These are phyloP conservation scores for Fusarium abutilonis DNA, from an alignment of 2,329 filamentous ascomycete genomes.

Conservation along the genomic window DNA sequence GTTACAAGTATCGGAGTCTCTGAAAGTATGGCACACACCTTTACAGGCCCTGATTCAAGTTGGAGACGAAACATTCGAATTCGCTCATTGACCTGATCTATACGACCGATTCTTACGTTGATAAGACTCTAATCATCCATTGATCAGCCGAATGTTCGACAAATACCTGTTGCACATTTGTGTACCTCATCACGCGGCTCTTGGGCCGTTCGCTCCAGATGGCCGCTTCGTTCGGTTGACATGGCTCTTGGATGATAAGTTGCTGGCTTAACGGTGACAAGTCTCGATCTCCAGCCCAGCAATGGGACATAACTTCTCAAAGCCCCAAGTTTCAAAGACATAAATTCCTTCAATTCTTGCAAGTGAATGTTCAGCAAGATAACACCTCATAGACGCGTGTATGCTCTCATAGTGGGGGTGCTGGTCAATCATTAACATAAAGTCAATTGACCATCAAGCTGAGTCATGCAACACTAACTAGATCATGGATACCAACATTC, in stretches of 20 bases:
- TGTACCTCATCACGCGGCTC: constrained; percentile 73
- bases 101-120: constrained; percentile 66
- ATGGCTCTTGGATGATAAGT: constrained; percentile 15
- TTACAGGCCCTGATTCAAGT: constrained; percentile 59
- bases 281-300: not conserved
- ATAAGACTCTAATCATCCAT: constrained; percentile 60
- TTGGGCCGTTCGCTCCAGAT: constrained; percentile 59
- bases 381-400: not conserved
- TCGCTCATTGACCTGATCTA: constrained; percentile 72
- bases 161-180: not conserved
- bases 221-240: constrained; percentile 31
- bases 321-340: constrained; percentile 9
- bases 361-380: not conserved
- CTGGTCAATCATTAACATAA: constrained; percentile 2
- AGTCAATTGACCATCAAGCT: constrained; percentile 15
- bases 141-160: not conserved
- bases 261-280: not conserved
- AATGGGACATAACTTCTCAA: not conserved
- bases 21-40: constrained; percentile 52
- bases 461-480: constrained; percentile 18
- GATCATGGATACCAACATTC: not conserved
- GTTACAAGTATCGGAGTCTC: too few species aligned
- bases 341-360: not conserved
- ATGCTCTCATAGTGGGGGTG: constrained; percentile 24
- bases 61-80: constrained; percentile 75